phyloP scores from a whole-genome alignment of 306 rosid genomes.

The Sesbania bispinosa region DNA sequence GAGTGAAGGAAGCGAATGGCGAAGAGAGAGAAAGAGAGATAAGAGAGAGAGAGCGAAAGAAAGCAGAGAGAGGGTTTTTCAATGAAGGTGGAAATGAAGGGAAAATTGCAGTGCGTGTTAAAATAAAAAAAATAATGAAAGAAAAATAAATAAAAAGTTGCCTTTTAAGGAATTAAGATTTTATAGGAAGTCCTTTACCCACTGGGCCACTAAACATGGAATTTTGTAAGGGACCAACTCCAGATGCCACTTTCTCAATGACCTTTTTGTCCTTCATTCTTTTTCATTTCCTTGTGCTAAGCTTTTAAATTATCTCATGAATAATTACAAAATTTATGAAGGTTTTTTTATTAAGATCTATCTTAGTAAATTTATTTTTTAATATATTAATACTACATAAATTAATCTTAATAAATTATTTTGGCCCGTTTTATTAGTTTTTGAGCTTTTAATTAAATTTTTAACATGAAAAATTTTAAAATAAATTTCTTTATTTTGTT shows the following conservation, averaged over 20 bases:
- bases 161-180: slow-evolving; percentile 19
- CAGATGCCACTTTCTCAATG: not conserved
- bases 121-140: not conserved
- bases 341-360: no score
- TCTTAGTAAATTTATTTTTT: no score
- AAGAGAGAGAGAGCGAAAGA: slow-evolving; percentile 3
- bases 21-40: slow-evolving; percentile 9
- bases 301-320: no score
- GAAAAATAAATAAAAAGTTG: not conserved
- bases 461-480: no score
- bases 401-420: no score
- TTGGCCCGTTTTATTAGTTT: no score
- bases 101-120: not conserved
- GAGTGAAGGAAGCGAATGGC: slow-evolving; percentile 5
- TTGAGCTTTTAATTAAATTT: no score
- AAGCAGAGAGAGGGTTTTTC: slow-evolving; percentile 36
- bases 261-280: not conserved
- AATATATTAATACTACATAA: no score
- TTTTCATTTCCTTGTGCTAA: not conserved
- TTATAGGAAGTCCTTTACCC: slow-evolving; percentile 8
- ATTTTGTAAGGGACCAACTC: not conserved
- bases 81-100: slow-evolving; percentile 23
- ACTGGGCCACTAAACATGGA: slow-evolving; percentile 2
- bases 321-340: no score
- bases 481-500: no score